These are phyloP conservation scores for Choanephora cucurbitarum DNA, from an alignment of 371 early-diverging fungal genomes.

Conservation along the genomic window DNA sequence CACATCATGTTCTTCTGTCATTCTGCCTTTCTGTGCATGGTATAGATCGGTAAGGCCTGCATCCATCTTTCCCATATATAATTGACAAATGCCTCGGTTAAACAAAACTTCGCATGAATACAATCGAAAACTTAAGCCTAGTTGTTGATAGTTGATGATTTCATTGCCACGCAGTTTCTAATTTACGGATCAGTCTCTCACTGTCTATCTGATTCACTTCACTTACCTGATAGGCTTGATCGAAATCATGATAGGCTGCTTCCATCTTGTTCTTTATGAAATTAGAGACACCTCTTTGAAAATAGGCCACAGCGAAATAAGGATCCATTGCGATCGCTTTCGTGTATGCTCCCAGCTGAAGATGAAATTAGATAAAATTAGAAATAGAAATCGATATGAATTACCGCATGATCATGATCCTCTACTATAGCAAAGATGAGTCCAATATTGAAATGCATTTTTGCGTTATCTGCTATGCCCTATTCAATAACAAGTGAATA, in stretches of 20 bases:
- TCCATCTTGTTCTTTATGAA: slow-evolving; percentile 65
- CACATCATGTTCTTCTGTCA: slow-evolving; percentile 73
- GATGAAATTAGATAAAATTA: slow-evolving; percentile 5
- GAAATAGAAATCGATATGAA: slow-evolving; percentile 1
- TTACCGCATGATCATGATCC: slow-evolving; percentile 84
- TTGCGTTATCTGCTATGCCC: slow-evolving; percentile 89
- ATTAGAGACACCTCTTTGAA: slow-evolving; percentile 86
- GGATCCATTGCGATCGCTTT: slow-evolving; percentile 79
- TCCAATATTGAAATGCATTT: slow-evolving; percentile 95
- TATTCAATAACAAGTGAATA: slow-evolving; percentile 26
- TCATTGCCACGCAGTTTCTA: slow-evolving; percentile 86
- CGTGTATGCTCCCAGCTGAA: slow-evolving; percentile 70
- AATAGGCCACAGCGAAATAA: slow-evolving; percentile 90
- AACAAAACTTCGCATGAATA: slow-evolving; percentile 87
- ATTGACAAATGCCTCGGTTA: slow-evolving; percentile 86
- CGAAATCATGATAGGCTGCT: slow-evolving; percentile 74
- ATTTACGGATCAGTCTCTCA: no score
- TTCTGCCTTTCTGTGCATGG: slow-evolving; percentile 69
- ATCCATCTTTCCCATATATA: slow-evolving; percentile 73
- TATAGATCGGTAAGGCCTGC: slow-evolving; percentile 78
- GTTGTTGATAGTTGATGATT: slow-evolving; percentile 92
- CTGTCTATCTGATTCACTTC: no score
- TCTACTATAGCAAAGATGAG: slow-evolving; percentile 74
- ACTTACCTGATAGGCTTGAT: slow-evolving; percentile 58
- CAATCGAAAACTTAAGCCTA: slow-evolving; percentile 87